Conservation (phyloP, 2,329 filamentous ascomycete genomes). For the Fulvia fulva region DNA sequence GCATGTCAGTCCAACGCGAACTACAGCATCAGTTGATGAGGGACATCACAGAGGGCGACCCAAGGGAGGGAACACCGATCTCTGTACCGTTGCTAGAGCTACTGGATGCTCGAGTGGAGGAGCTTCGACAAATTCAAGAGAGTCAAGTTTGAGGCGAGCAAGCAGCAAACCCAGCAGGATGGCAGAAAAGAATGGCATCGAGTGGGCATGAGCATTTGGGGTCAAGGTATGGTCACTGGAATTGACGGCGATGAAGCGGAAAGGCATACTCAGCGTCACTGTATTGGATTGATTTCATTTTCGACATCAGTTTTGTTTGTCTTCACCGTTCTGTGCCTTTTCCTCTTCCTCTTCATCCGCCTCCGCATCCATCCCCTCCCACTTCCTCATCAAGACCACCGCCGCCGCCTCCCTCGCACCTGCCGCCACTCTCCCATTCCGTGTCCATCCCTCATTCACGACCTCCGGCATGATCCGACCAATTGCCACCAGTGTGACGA, state of each 20-base stretch:
- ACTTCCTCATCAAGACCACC: background rate
- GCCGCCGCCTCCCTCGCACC: background rate
- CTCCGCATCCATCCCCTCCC: background rate
- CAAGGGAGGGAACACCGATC: background rate
- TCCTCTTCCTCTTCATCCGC: too few species aligned
- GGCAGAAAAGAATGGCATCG: too few species aligned
- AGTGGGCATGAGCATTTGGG: too few species aligned
- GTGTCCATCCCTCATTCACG: background rate
- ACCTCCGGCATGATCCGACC: background rate
- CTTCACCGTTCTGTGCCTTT: too few species aligned
- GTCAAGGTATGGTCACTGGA: too few species aligned
- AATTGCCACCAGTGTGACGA: background rate
- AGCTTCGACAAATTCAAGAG: background rate
- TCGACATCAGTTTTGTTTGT: too few species aligned
- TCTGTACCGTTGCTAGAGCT: background rate
- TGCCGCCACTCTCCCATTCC: background rate
- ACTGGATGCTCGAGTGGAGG: background rate
- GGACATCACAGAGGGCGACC: background rate
- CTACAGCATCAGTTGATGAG: background rate
- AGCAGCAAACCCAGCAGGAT: background rate
- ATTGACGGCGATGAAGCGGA: too few species aligned
- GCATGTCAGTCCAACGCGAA: background rate
- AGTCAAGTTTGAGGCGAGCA: background rate
- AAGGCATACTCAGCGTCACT: too few species aligned
- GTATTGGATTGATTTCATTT: too few species aligned